A percentile compares a stretch with the other conserved stretches of the same genome.
These are phyloP conservation scores for Ceratobasidium sp. DNA, from an alignment of 1,284 basidiomycete genomes.

Conservation along the genomic window DNA sequence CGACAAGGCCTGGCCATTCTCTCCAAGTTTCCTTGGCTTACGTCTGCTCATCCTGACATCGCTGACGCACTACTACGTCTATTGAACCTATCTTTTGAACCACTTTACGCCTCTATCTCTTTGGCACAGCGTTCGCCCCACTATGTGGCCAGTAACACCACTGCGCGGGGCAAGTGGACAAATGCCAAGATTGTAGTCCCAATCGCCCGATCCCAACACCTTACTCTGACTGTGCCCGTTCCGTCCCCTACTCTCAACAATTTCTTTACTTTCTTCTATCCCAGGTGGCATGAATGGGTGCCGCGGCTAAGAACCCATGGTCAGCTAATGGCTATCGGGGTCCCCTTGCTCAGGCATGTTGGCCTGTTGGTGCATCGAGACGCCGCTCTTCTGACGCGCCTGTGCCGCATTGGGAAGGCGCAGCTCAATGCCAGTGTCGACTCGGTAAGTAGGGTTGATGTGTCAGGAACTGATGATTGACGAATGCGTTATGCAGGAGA, in stretches of 20 bases:
- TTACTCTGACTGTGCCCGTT: constrained; percentile 70
- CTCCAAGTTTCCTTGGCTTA: constrained; percentile 83
- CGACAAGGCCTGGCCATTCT: constrained; percentile 79
- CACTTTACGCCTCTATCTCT: constrained; percentile 66
- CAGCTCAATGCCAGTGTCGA: constrained; percentile 53
- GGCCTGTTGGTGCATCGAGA: constrained; percentile 77
- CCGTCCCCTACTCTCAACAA: constrained; percentile 72
- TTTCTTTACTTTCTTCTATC: constrained; percentile 88
- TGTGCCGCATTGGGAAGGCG: constrained; percentile 62
- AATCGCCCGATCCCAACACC: constrained; percentile 61
- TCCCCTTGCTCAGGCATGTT: constrained; percentile 76
- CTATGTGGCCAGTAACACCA: constrained; percentile 58
- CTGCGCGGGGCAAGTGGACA: constrained; percentile 66
- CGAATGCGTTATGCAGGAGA: constrained; percentile 1
- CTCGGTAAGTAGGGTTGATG: constrained; percentile 3
- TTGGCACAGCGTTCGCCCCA: constrained; percentile 52
- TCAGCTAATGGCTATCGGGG: constrained; percentile 73
- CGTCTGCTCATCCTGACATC: constrained; percentile 78
- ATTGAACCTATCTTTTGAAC: constrained; percentile 68
- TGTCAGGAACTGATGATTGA: constrained; percentile 49
- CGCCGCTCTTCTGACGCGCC: constrained; percentile 65
- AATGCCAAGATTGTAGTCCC: constrained; percentile 58
- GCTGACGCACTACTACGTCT: constrained; percentile 83
- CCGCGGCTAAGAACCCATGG: constrained; percentile 68
- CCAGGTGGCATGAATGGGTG: constrained; percentile 75